Evolutionary conservation across 257 asterid genomes (phyloP).

Genomic region (Agastache rugosa): DNA sequence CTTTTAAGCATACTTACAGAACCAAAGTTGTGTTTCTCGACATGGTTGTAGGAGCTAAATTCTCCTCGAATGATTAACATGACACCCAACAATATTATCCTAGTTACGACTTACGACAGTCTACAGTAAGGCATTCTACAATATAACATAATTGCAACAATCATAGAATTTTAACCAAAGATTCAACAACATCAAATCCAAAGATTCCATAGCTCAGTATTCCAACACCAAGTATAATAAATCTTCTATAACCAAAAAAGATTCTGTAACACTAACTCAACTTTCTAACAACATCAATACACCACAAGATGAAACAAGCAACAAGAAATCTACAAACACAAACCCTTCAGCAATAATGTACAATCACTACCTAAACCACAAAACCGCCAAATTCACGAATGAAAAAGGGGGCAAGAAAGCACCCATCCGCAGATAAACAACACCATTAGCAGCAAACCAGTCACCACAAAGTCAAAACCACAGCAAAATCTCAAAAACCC

Average conservation of each 20-base stretch:
- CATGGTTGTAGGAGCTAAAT: not conserved
- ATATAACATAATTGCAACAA: not conserved
- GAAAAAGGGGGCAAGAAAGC: conserved; percentile 3
- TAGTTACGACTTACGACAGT: not conserved
- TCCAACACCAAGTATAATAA: not conserved
- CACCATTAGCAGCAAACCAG: conserved; percentile 28
- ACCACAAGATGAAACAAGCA: not conserved
- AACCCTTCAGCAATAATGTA: conserved; percentile 3
- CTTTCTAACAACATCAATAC: not conserved
- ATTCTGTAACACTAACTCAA: not conserved
- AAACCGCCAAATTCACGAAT: conserved; percentile 15
- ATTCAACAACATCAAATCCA: conserved; percentile 18
- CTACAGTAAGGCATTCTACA: not conserved
- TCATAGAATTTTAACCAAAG: not conserved
- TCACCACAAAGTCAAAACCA: conserved; percentile 15
- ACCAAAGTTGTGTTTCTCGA: not conserved
- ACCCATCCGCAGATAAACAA: not conserved
- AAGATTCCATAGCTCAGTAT: conserved; percentile 2
- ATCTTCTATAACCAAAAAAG: not conserved
- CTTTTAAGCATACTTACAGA: not conserved
- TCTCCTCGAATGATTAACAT: not conserved
- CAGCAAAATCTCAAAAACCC: conserved; percentile 35
- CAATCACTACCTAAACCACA: conserved; percentile 18
- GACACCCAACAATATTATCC: not conserved
- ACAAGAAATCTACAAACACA: not conserved